Conservation (phyloP, 768 basidiomycete species). For the Lanmaoa pseudosensibilis region DNA sequence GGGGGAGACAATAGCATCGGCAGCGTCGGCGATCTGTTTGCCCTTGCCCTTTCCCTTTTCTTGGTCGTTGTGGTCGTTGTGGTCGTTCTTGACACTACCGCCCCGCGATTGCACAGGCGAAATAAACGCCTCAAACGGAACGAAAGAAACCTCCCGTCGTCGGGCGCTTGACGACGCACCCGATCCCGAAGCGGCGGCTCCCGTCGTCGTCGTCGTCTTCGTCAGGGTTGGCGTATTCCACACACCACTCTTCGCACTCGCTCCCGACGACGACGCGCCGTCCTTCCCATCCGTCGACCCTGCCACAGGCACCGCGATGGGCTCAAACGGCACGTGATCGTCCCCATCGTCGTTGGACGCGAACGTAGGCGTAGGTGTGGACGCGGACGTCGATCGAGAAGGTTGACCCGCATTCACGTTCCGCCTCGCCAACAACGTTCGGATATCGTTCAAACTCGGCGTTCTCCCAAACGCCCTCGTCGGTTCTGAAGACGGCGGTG, state of each 20-base stretch:
- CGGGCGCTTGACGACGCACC: not conserved
- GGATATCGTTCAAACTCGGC: slow-evolving; percentile 19
- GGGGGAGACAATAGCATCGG: not conserved
- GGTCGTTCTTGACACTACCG: not conserved
- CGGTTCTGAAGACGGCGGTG: not conserved
- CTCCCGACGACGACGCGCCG: not conserved
- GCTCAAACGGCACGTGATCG: not conserved
- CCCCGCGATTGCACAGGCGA: slow-evolving; percentile 12
- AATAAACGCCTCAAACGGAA: slow-evolving; percentile 25
- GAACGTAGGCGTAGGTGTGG: not conserved
- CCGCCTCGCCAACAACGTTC: slow-evolving; percentile 17
- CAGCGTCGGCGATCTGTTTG: not conserved
- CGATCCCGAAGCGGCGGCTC: not conserved
- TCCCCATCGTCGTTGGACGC: not conserved
- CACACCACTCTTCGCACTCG: not conserved
- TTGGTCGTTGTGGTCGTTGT: not conserved
- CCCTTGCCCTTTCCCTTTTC: not conserved
- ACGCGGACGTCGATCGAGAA: not conserved
- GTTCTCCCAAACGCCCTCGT: not conserved
- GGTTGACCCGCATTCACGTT: not conserved
- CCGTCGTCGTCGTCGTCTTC: not conserved
- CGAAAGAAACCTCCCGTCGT: not conserved
- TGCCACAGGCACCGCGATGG: not conserved
- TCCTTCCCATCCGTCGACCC: not conserved
- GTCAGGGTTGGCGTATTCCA: not conserved